Evolutionary conservation across 2,329 filamentous ascomycete genomes (phyloP), one percentile per base, ranked within the genome.

Genomic region (Penicillium crustosum): DNA sequence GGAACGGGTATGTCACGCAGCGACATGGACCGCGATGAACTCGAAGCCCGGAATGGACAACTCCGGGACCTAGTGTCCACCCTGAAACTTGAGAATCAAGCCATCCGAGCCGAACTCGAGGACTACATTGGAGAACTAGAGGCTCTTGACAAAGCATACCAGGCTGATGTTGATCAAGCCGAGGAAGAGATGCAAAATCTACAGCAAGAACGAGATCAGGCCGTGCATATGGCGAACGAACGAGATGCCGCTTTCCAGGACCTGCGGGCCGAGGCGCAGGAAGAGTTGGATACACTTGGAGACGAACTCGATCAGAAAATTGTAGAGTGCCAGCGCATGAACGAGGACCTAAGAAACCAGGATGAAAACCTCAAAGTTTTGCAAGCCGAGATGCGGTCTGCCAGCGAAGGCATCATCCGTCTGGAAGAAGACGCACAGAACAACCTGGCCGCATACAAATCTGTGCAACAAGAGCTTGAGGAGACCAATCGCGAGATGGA

Each of bases 321-420:
- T 44, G 83, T 86, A 6, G 89, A 93, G 65, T 85, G 88, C 42
- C 83, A 89, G 63, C 84, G 86, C 15, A 77, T 94, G 27, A 84
- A 89, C 57, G 81, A 84, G 15, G 90, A 94, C 41, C 78, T 96
- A 15, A 84, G 86, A 60, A 89, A 90, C 62, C 86, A 89, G 52
- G 87, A 87, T 13, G 93, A 97, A 69, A 95, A 94, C 71, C 93
- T 97, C 74, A 87, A 89, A 63, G 90, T 91, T n/a, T 78, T 99
- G 53, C 93, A 97, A 70, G 87, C 89, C 58, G 94, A 97, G 79
- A 94, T 99, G 88, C 89, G 93, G 62, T 89, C 88, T 66, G 89
- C 97, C 75, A 95, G 90, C 68, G 91, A 96, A 66, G 89, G 89
- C 23, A 83, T 97, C 6, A 83, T 97, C 33, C 83, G 90, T 44